A percentile compares a stretch with the other conserved stretches of the same genome.
phyloP scores from a whole-genome alignment of 1,284 basidiomycete genomes.

The Cutaneotrichosporon dermatis region DNA sequence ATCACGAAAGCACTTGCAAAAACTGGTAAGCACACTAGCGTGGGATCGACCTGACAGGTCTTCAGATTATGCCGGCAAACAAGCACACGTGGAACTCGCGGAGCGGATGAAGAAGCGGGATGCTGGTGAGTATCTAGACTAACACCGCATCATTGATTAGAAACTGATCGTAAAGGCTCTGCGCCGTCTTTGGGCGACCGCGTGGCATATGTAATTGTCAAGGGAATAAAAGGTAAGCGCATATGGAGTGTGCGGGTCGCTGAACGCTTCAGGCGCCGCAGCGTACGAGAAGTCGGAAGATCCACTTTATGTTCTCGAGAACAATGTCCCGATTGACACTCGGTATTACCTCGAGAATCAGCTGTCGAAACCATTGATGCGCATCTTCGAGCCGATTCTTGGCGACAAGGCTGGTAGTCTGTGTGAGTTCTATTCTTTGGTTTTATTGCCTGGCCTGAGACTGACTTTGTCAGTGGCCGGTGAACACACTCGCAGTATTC shows the following conservation, averaged over 20 bases:
- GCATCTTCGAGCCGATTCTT: conserved; percentile 93
- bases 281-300: conserved; percentile 97
- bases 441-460: neutral
- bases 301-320: conserved; percentile 89
- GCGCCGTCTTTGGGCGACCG: conserved; percentile 90
- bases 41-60: neutral
- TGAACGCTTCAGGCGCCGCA: conserved; percentile 64
- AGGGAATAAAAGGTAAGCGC: conserved; percentile 75
- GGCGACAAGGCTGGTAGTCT: conserved; percentile 81
- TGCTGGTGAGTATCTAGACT: conserved; percentile 57
- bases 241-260: too few relatives aligned
- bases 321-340: conserved; percentile 94
- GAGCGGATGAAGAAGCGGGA: conserved; percentile 92
- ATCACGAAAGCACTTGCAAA: conserved; percentile 95
- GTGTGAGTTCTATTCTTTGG: conserved; percentile 69
- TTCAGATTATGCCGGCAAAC: conserved; percentile 58
- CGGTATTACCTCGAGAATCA: conserved; percentile 96
- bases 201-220: conserved; percentile 95
- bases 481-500: conserved; percentile 86
- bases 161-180: conserved; percentile 56
- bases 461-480: conserved; percentile 65
- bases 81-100: conserved; percentile 90
- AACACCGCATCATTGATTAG: neutral
- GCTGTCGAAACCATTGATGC: conserved; percentile 86
- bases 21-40: conserved; percentile 53